A percentile compares a stretch with the other conserved stretches of the same genome.
These are phyloP conservation scores for Incumbomyces lentus DNA, from an alignment of 2,329 filamentous ascomycete genomes.

Conservation along the genomic window DNA sequence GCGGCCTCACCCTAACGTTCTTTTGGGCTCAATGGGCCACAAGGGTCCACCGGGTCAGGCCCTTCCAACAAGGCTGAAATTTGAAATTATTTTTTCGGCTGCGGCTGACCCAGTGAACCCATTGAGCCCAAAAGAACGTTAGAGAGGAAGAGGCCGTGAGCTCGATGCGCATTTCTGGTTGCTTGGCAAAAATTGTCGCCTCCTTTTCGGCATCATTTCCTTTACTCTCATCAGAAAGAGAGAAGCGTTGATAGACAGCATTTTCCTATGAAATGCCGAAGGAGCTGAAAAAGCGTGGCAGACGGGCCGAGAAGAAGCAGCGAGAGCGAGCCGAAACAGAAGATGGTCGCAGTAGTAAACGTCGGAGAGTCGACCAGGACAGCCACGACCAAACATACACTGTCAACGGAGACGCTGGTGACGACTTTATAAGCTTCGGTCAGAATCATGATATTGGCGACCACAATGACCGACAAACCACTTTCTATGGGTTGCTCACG, in stretches of 20 bases:
- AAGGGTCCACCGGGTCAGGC: no score
- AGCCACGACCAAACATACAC: conserved; percentile 6
- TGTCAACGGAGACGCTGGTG: conserved; percentile 19
- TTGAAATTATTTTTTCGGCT: no score
- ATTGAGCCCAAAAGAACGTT: no score
- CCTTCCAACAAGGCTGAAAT: no score
- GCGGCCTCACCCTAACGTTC: not conserved
- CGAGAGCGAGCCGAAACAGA: conserved; percentile 28
- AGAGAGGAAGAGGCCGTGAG: no score
- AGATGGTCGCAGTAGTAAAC: conserved; percentile 28
- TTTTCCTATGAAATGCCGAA: conserved; percentile 29
- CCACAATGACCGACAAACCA: conserved; percentile 41
- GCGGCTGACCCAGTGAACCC: no score
- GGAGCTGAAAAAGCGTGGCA: conserved; percentile 38
- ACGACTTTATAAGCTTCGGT: conserved; percentile 32
- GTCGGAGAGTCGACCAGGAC: conserved; percentile 26
- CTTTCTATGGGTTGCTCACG: conserved; percentile 88
- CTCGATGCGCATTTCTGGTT: no score
- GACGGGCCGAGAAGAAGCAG: conserved; percentile 28
- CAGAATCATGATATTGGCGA: conserved; percentile 14
- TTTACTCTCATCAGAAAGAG: no score
- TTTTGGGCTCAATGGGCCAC: no score
- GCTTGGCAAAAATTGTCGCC: no score
- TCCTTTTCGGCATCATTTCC: no score
- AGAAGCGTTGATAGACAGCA: no score